Evolutionary conservation across 768 basidiomycete genomes (phyloP).

Genomic region (Terana coerulea): DNA sequence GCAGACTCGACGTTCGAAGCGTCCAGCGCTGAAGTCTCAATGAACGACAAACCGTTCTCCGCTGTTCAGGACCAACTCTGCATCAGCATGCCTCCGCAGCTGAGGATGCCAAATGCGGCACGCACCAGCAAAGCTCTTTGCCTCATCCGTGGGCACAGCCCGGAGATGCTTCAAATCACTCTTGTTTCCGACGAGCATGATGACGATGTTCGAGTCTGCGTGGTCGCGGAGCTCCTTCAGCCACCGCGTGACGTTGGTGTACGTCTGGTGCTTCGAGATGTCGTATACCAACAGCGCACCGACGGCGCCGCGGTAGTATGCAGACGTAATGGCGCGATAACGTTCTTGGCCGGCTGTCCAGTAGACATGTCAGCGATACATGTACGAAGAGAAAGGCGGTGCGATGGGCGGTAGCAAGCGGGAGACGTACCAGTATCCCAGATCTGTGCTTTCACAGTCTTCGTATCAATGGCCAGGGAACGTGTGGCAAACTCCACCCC

Average conservation of each 20-base stretch:
- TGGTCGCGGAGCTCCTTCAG: slow-evolving; percentile 96
- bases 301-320: slow-evolving; percentile 98
- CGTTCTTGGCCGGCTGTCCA: slow-evolving; percentile 97
- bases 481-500: slow-evolving; percentile 99
- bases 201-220: slow-evolving; percentile 89
- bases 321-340: slow-evolving; percentile 96
- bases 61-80: slow-evolving; percentile 39
- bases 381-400: background rate
- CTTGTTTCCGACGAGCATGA: slow-evolving; percentile 98
- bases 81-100: background rate
- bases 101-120: slow-evolving; percentile 14
- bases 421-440: slow-evolving; percentile 90
- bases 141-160: slow-evolving; percentile 97
- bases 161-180: slow-evolving; percentile 97
- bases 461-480: slow-evolving; percentile 91
- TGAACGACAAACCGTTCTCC: slow-evolving; percentile 90
- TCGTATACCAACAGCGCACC: slow-evolving; percentile 93
- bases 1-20: slow-evolving; percentile 97
- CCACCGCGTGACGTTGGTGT: slow-evolving; percentile 92
- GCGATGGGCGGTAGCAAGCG: background rate
- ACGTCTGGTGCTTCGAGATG: slow-evolving; percentile 92
- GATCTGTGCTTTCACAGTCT: slow-evolving; percentile 97
- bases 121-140: slow-evolving; percentile 84
- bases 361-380: background rate
- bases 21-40: slow-evolving; percentile 99